Conservation (phyloP, 148 eudicot genomes). For the Rhododendron molle region DNA sequence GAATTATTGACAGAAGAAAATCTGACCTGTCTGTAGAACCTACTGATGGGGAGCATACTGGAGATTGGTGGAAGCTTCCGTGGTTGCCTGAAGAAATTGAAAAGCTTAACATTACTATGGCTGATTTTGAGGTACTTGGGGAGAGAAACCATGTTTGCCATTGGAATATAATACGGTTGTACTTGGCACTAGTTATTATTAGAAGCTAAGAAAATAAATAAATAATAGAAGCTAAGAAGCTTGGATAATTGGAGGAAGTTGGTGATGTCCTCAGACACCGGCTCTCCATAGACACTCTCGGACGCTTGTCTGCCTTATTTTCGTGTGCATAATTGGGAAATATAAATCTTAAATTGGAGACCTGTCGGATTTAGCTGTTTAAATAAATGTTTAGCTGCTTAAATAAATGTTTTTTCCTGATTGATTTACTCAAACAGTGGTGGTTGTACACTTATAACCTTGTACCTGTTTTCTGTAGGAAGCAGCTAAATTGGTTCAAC, state of each 20-base stretch:
- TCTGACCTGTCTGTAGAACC: constrained; percentile 30
- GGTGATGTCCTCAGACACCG: not conserved
- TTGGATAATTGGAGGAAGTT: not conserved
- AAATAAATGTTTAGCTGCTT: not conserved
- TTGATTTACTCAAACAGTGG: not conserved
- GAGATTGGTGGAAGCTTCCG: constrained; percentile 70
- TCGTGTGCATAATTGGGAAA: not conserved
- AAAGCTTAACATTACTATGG: constrained; percentile 56
- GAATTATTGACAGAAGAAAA: constrained; percentile 58
- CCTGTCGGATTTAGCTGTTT: not conserved
- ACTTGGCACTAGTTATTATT: not conserved
- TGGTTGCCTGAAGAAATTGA: constrained; percentile 68
- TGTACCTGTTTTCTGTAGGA: constrained; percentile 28
- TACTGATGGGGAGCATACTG: constrained; percentile 24
- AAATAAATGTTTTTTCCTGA: too few relatives aligned
- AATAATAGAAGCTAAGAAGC: not conserved
- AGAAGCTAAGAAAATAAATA: not conserved
- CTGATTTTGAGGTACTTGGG: constrained; percentile 71
- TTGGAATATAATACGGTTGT: not conserved
- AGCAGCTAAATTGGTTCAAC: constrained; percentile 74
- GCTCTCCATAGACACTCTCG: not conserved
- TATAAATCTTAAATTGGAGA: not conserved
- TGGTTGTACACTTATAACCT: not conserved
- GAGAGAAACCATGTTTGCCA: not conserved
- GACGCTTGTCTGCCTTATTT: not conserved